Evolutionary conservation across 257 asterid species (phyloP), one percentile per base, ranked within the genome.

Genomic region (Apocynum venetum): DNA sequence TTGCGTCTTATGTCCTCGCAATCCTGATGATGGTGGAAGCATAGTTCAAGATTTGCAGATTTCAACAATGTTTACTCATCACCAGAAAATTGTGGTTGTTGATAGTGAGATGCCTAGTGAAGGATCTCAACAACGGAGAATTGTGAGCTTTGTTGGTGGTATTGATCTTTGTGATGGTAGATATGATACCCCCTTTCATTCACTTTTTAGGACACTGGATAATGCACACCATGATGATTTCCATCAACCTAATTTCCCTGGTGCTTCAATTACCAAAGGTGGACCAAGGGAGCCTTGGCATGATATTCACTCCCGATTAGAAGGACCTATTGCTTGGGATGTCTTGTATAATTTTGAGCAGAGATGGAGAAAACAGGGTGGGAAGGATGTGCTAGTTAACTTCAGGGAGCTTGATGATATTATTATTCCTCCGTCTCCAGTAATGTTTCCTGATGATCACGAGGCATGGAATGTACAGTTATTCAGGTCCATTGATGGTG

Each of bases 271-370:
- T 63, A 66, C 82, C 14, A 91, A 87, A 72, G 98, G 97, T 35
- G 98, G 98, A 0, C 98, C 97, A 0, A 83, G 97, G 80, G 97
- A 91, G 85, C 96, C 98, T 13, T 93, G 98, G 97, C 98, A 93
- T 75, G 97, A 93, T 83, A 88, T 93, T 11, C 98, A 93, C 72
- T 91, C 97, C 20, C 88, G 88, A 2, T 76, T 91, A 44, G 97
- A 93, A 75, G 98, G 98, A 31, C 94, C 93, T 0, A 86, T 93
- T 19, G 98, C 97, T 38, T 93, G 98, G 98, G 98, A 93, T 68
- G 97, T 93, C 19, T 4, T 93, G 72, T 90, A 86, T 68, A 93
- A 93, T 61, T 93, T 91, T 70, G 98, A 93, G 84, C 98, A 93
- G 87, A 89, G 97, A 74, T 91, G 98, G 98, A 90, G 82, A 82